Conservation (phyloP, 2,329 filamentous ascomycete genomes). For the Cryphonectria nitschkei region DNA sequence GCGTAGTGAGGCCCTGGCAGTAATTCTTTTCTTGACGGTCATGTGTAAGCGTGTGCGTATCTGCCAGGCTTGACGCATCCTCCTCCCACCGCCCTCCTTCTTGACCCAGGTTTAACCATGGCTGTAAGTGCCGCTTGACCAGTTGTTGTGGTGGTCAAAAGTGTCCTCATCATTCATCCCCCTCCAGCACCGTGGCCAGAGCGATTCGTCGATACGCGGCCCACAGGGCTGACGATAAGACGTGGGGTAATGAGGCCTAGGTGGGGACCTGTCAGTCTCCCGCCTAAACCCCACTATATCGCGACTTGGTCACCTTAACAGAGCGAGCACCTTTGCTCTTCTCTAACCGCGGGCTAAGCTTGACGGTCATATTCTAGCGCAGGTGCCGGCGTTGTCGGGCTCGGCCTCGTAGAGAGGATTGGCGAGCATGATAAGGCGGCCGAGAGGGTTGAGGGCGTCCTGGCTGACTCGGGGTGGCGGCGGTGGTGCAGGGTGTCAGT, state of each 20-base stretch:
- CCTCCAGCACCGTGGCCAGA: neutral
- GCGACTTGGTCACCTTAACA: constrained; percentile 8
- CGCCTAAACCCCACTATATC: constrained; percentile 7
- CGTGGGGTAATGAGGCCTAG: constrained; percentile 4
- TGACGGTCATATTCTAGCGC: neutral
- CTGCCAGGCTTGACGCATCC: neutral
- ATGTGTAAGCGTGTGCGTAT: neutral
- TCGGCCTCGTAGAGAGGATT: neutral
- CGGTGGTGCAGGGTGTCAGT: neutral
- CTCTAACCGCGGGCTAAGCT: neutral
- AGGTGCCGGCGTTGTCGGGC: neutral
- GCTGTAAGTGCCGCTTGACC: neutral
- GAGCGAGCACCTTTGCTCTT: neutral
- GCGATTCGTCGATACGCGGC: neutral
- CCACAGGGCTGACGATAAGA: constrained; percentile 10
- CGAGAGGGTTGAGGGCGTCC: neutral
- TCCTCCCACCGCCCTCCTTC: neutral
- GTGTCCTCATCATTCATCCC: neutral
- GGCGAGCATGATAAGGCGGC: neutral
- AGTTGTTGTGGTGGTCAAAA: neutral
- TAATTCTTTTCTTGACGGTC: neutral
- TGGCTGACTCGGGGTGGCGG: neutral
- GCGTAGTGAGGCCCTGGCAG: neutral
- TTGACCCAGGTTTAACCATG: neutral
- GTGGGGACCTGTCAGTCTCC: constrained; percentile 10